Percentiles rank a stretch among this genome's conserved stretches.
Conservation (phyloP, 495 filamentous ascomycete genomes). For the Diplogelasinospora grovesii region DNA sequence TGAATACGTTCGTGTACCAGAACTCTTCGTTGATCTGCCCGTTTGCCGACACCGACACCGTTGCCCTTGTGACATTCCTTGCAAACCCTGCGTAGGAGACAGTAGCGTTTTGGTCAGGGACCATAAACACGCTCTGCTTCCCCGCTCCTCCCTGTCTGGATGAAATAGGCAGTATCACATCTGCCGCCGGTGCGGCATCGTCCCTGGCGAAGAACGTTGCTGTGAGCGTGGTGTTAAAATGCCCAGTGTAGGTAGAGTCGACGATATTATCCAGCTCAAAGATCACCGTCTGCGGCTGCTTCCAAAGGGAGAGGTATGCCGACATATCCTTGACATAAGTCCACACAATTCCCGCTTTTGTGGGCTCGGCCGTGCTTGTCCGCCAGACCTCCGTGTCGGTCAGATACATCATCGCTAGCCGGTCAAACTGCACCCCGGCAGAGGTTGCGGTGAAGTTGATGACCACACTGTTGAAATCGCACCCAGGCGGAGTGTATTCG, state of each 20-base stretch:
- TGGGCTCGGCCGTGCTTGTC: conserved; percentile 83
- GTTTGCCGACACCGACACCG: conserved; percentile 69
- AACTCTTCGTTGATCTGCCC: conserved; percentile 80
- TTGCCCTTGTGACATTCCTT: conserved; percentile 56
- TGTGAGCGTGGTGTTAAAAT: conserved; percentile 63
- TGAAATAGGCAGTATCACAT: conserved; percentile 73
- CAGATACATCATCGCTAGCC: conserved; percentile 66
- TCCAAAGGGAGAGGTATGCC: conserved; percentile 57
- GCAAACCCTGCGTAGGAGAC: conserved; percentile 53
- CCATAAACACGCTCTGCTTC: conserved; percentile 56
- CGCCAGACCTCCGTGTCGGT: conserved; percentile 72
- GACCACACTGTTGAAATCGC: conserved; percentile 54
- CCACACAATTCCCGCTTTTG: conserved; percentile 53
- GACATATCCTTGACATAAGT: conserved; percentile 78
- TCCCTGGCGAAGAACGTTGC: conserved; percentile 57
- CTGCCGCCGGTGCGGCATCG: conserved; percentile 45
- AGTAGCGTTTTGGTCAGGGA: conserved; percentile 60
- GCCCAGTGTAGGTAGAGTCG: conserved; percentile 60
- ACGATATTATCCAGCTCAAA: conserved; percentile 72
- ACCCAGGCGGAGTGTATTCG: background rate
- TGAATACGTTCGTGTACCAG: conserved; percentile 82
- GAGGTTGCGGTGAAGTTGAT: conserved; percentile 82
- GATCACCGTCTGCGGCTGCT: conserved; percentile 59
- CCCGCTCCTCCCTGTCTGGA: conserved; percentile 45
- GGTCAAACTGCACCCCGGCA: conserved; percentile 71